Evolutionary conservation across 225 moss, liverwort and hornwort genomes (phyloP).

Genomic region (Sphagnum contortum): DNA sequence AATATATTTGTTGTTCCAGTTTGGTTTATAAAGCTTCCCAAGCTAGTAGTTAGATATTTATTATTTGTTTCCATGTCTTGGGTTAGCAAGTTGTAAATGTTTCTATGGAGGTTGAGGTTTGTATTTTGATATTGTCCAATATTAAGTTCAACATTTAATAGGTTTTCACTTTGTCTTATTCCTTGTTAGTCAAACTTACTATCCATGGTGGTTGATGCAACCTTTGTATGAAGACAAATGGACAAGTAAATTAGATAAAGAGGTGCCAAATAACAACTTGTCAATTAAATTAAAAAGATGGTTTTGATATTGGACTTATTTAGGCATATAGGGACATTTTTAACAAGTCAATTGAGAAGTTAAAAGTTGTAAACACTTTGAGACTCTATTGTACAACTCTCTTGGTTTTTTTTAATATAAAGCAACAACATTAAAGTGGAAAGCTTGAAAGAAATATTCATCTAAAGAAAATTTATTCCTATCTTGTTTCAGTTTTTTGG

Average conservation of each 20-base stretch:
- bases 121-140: no score
- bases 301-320: conserved; percentile 21
- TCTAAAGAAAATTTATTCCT: no score
- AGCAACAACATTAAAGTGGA: no score
- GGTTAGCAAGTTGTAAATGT: no score
- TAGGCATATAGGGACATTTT: conserved; percentile 18
- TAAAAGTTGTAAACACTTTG: conserved; percentile 48
- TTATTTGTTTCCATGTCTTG: neutral
- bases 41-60: neutral
- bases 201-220: conserved; percentile 20
- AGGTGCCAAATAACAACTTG: conserved; percentile 37
- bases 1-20: neutral
- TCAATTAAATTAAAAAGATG: conserved; percentile 39
- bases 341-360: conserved; percentile 45
- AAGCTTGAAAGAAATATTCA: no score
- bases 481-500: no score
- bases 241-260: conserved; percentile 48
- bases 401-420: no score
- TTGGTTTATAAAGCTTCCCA: neutral
- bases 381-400: conserved; percentile 2
- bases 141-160: no score
- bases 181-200: conserved; percentile 3
- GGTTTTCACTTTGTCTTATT: no score
- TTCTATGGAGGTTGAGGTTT: no score
- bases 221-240: conserved; percentile 50